A percentile compares a stretch with the other conserved stretches of the same genome.
phyloP scores from a whole-genome alignment of 768 basidiomycete genomes.

The Glaciozyma antarctica region DNA sequence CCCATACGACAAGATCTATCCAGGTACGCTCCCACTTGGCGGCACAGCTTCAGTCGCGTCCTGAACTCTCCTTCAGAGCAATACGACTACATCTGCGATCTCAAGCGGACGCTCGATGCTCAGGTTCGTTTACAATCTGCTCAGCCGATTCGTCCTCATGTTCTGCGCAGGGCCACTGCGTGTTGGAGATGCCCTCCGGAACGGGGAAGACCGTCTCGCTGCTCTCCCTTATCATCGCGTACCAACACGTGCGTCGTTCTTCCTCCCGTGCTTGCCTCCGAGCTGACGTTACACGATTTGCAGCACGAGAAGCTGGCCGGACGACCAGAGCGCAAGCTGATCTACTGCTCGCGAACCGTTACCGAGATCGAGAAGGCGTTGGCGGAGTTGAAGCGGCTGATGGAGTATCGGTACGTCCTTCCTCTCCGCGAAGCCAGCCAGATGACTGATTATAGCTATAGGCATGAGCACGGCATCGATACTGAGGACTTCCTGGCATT shows the following conservation, averaged over 20 bases:
- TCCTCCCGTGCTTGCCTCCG: no score
- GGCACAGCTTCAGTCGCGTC: neutral
- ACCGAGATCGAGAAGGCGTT: conserved; percentile 99
- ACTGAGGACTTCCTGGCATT: conserved; percentile 77
- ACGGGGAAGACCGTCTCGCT: conserved; percentile 98
- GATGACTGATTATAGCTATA: neutral
- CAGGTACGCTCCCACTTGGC: conserved; percentile 48
- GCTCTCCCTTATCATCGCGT: conserved; percentile 89
- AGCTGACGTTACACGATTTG: conserved; percentile 45
- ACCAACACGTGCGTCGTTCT: conserved; percentile 69
- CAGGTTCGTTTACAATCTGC: conserved; percentile 55
- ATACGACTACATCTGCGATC: conserved; percentile 98
- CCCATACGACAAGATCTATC: conserved; percentile 91
- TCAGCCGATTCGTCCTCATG: neutral
- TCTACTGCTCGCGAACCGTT: conserved; percentile 98
- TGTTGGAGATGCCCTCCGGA: conserved; percentile 99
- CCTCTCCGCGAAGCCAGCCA: conserved; percentile 32
- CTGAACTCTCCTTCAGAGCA: conserved; percentile 54
- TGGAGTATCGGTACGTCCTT: conserved; percentile 67
- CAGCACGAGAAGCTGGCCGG: conserved; percentile 54
- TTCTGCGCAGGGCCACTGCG: conserved; percentile 76
- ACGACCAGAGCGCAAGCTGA: conserved; percentile 61
- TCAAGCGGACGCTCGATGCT: conserved; percentile 91
- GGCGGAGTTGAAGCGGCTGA: conserved; percentile 83
- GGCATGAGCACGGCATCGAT: conserved; percentile 52